Base-by-base conservation (phyloP, 2,329 filamentous ascomycete genomes). In the Penicillium glabrum region DNA sequence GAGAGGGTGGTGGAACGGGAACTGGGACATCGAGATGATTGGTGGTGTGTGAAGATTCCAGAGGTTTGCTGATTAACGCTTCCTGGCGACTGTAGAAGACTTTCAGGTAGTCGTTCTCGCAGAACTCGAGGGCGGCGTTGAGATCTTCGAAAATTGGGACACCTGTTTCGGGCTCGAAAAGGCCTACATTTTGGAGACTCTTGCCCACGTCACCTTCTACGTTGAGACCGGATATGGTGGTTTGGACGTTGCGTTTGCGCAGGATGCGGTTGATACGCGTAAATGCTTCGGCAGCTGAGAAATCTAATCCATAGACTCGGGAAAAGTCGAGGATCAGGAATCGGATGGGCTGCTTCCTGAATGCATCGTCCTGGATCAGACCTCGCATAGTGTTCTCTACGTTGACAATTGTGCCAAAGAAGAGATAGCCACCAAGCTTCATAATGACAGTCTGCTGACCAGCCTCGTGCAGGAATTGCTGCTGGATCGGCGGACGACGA, bases 401-500 rank as follows among this genome's bases (percentile, higher is more conserved):
- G 47, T 91, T 91, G 52, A 97, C 93, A 62, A 99, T 96, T 3
- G 93, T 98, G 16, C 95, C 95, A 65, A 99, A 99, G 80, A 99
- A 99, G n/a, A 99, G 84, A 69, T 93, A 98, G 0, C 95, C 93
- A 0, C 90, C 89, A 16, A 99, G 83, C 73, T 98, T 98, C 68
- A 96, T 89, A 49, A 98, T 87, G 57, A 90, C 89, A 33, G 96
- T 95, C 71, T 99, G 95, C 31, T 86, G 84, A 3, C 93, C 93
- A 16, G 95, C 93, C 62, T 93, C 84, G 59, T 88, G 87, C 4
- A 99, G 80, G 69, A 95, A 99, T 57, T 89, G 86, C 58, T 93
- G 88, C 67, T 99, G 95, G 3, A 92, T 87, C 0, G 91, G 90
- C 64, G 96, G 96, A 53, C 95, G 87, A 52, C 95, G 85, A 27